A percentile compares a stretch with the other conserved stretches of the same genome.
phyloP scores from a whole-genome alignment of 495 filamentous ascomycete species.

The Beverwykella pulmonaria region DNA sequence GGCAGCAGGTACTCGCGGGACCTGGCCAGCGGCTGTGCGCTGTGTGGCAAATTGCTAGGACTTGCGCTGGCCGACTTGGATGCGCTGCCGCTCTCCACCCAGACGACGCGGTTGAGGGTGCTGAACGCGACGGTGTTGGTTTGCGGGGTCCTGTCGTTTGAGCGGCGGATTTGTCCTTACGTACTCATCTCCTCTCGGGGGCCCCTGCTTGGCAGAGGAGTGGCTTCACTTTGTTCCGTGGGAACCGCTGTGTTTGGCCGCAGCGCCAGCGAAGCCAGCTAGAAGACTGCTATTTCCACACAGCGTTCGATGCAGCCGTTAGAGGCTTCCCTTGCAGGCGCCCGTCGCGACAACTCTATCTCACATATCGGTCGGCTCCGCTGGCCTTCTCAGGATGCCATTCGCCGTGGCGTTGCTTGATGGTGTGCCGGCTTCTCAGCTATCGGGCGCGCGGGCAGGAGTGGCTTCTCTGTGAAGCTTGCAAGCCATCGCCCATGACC shows the following conservation, averaged over 20 bases:
- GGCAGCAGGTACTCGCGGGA: no score
- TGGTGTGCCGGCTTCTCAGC: not conserved
- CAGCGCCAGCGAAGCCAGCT: slow-evolving; percentile 17
- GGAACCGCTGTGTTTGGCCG: not conserved
- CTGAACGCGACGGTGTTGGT: not conserved
- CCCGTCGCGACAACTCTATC: slow-evolving; percentile 11
- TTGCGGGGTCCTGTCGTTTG: slow-evolving; percentile 14
- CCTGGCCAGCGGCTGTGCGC: not conserved
- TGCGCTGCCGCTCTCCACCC: not conserved
- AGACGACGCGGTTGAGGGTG: not conserved
- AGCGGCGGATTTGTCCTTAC: not conserved
- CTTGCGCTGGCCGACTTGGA: no score
- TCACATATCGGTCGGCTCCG: slow-evolving; percentile 35
- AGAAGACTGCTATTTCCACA: slow-evolving; percentile 29
- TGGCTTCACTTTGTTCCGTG: slow-evolving; percentile 2
- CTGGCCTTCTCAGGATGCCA: not conserved
- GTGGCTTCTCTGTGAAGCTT: slow-evolving; percentile 13
- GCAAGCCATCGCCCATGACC: slow-evolving; percentile 3
- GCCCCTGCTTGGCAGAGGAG: not conserved
- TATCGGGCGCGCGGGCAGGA: slow-evolving; percentile 12
- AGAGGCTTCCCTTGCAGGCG: slow-evolving; percentile 15
- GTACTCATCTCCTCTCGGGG: slow-evolving; percentile 9
- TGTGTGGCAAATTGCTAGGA: not conserved
- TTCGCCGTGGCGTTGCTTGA: slow-evolving; percentile 6
- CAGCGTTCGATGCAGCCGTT: slow-evolving; percentile 32